A percentile compares a stretch with the other conserved stretches of the same genome.
Conservation (phyloP, 2,329 filamentous ascomycete species). For the Chaetomium globosum region DNA sequence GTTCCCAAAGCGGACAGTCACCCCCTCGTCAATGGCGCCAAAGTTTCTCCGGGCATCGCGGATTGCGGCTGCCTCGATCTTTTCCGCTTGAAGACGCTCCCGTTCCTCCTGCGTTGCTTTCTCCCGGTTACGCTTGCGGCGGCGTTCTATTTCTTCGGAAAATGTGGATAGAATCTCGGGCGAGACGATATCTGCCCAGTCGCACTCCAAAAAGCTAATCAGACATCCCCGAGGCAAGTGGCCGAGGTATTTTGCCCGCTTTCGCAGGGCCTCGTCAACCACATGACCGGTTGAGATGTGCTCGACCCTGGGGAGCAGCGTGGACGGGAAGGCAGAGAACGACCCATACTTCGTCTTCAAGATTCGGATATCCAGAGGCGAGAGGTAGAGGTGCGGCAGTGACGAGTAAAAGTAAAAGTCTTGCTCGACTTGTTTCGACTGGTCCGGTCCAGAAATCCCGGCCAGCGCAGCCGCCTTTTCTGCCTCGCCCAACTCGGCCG, state of each 20-base stretch:
- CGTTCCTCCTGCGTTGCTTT: slow-evolving; percentile 87
- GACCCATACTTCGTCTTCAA: slow-evolving; percentile 85
- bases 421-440: slow-evolving; percentile 45
- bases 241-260: slow-evolving; percentile 80
- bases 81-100: slow-evolving; percentile 78
- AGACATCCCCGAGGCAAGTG: slow-evolving; percentile 90
- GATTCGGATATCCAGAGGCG: slow-evolving; percentile 87
- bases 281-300: slow-evolving; percentile 86
- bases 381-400: slow-evolving; percentile 84
- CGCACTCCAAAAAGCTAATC: slow-evolving; percentile 87
- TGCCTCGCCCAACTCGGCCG: slow-evolving; percentile 51
- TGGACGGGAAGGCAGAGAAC: slow-evolving; percentile 80
- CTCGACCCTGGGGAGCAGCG: slow-evolving; percentile 82
- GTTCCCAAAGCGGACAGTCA: slow-evolving; percentile 38
- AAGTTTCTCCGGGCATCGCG: slow-evolving; percentile 48
- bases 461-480: slow-evolving; percentile 14
- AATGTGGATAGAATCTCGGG: slow-evolving; percentile 75
- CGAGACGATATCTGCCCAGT: slow-evolving; percentile 88
- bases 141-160: slow-evolving; percentile 71
- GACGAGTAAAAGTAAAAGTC: slow-evolving; percentile 88
- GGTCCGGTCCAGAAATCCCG: slow-evolving; percentile 23
- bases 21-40: slow-evolving; percentile 48
- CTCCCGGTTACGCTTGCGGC: slow-evolving; percentile 76
- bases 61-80: slow-evolving; percentile 71
- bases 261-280: slow-evolving; percentile 81